Conservation (phyloP, 1,284 basidiomycete genomes). For the Coniophora puteana region DNA sequence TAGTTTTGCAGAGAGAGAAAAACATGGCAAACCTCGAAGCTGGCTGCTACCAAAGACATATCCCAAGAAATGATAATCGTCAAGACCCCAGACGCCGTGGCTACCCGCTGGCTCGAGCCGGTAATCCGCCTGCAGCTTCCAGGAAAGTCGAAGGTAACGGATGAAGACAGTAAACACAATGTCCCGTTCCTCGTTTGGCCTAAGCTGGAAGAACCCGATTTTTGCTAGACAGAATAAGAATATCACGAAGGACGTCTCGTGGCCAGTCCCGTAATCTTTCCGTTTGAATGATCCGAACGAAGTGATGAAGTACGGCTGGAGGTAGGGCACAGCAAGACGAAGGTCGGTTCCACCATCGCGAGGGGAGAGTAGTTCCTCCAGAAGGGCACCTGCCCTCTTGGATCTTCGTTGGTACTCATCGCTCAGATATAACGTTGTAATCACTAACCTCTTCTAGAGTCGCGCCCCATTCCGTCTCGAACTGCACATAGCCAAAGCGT, state of each 20-base stretch:
- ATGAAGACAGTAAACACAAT: conserved; percentile 66
- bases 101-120: conserved; percentile 94
- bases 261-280: conserved; percentile 96
- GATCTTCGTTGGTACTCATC: conserved; percentile 1
- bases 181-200: conserved; percentile 52
- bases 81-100: conserved; percentile 97
- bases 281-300: conserved; percentile 91
- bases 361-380: conserved; percentile 47
- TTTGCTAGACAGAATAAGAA: conserved; percentile 70
- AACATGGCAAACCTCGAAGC: conserved; percentile 58
- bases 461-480: conserved; percentile 80
- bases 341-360: too few relatives aligned
- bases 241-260: conserved; percentile 87
- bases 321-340: conserved; percentile 46
- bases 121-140: conserved; percentile 87
- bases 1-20: too few relatives aligned
- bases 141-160: conserved; percentile 81
- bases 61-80: conserved; percentile 90
- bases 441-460: conserved; percentile 70
- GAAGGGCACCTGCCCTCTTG: conserved; percentile 61
- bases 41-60: conserved; percentile 94
- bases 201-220: conserved; percentile 55
- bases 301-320: conserved; percentile 76
- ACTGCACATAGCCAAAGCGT: conserved; percentile 94
- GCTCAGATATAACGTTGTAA: conserved; percentile 3